Base-by-base conservation (phyloP, 169 alveolate species). In the Eimeria zaria region DNA sequence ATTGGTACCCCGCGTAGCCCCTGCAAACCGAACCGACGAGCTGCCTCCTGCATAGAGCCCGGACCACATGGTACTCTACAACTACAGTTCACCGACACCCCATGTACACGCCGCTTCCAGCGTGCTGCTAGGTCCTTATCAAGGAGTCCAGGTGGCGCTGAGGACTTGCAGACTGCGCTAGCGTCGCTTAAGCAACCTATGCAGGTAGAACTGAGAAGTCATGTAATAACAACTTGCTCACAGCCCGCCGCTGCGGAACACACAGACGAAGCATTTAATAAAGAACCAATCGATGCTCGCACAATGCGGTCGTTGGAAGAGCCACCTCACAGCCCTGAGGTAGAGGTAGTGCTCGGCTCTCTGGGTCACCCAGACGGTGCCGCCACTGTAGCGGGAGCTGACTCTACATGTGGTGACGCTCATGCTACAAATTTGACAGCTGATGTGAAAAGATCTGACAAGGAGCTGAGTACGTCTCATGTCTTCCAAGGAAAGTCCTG, bases 11-110 rank as follows among this genome's bases (percentile, higher is more conserved):
- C 44, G 14, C n/a, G 27, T 33, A 51, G 27, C 67, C 30, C 8
- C 67, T 7, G 2, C 18, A 46, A 22, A n/a, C 67, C 24, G 41
- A 11, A 48, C 69, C 41, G 67, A 51, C 64, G 88, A 18, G 64
- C 67, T 78, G 64, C 67, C 9, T 78, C 88, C 88, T 78, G 88
- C 9, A 51, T 78, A 20, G 67, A 48, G 4, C 30, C 67, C 55
- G 33, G 33, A 18, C 39, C 55, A 39, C 33, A 73, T 6, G 83
- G 51, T 39, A 4, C 39, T 33, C 27, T 30, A 18, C 51, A 73
- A 36, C 33, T 39, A 0, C 83, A 22, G 33, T 16, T 16, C 78
- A 69, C 9, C 1, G 16, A 33, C 14, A 41, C 55, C 83, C 55
- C 51, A n/a, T 30, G 0, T 12, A 0, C 8, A n/a, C 0, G 83